phyloP scores from a whole-genome alignment of 345 rosid species.

The Heritiera littoralis region DNA sequence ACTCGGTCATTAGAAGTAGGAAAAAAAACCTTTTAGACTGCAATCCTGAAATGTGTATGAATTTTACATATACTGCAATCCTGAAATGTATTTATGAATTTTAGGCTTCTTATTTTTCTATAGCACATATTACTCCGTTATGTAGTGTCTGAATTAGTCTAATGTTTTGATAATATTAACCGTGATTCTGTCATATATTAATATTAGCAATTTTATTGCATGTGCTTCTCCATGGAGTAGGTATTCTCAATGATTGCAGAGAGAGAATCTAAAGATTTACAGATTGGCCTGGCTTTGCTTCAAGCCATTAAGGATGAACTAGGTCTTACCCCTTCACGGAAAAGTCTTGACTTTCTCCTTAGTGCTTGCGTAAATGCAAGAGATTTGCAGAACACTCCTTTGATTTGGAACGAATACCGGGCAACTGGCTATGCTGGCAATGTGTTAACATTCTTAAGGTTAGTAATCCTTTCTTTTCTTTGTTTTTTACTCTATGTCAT shows the following conservation, averaged over 20 bases:
- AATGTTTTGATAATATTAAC: neutral
- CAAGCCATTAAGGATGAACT: slow-evolving; percentile 58
- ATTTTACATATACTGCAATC: no score
- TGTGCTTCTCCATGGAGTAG: slow-evolving; percentile 31
- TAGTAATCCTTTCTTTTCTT: slow-evolving; percentile 13
- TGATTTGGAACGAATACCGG: slow-evolving; percentile 75
- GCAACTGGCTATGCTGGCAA: slow-evolving; percentile 60
- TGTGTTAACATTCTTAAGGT: slow-evolving; percentile 60
- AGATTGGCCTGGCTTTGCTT: slow-evolving; percentile 67
- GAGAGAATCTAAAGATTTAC: slow-evolving; percentile 42
- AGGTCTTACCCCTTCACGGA: slow-evolving; percentile 65
- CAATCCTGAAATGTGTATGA: no score
- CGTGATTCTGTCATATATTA: neutral
- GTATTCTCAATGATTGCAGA: slow-evolving; percentile 48
- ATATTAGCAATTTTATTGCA: neutral
- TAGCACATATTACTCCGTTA: neutral
- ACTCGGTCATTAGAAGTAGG: neutral
- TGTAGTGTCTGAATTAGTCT: neutral
- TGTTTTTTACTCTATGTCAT: neutral
- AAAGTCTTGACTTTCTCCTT: slow-evolving; percentile 79
- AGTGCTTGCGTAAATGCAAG: slow-evolving; percentile 61
- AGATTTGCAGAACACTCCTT: slow-evolving; percentile 42
- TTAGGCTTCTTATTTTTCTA: neutral
- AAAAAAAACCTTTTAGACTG: no score
- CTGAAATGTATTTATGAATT: neutral